Conservation (phyloP, 1,284 basidiomycete species). For the Thecaphora thlaspeos region DNA sequence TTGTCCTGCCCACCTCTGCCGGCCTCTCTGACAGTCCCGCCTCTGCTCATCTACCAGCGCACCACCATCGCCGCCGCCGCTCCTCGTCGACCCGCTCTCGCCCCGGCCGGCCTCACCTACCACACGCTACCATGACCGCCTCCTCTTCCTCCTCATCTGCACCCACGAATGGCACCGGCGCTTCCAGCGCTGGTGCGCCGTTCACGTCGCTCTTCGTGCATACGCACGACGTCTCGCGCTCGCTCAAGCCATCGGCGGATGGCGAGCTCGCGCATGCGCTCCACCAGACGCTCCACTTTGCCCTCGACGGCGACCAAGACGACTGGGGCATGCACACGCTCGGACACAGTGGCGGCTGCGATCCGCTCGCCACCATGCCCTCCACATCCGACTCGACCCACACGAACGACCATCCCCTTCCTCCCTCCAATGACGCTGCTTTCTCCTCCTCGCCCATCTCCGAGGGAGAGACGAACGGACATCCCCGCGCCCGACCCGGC, state of each 20-base stretch:
- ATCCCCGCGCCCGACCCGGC: slow-evolving; percentile 11
- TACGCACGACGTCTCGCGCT: slow-evolving; percentile 46
- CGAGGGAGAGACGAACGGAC: not conserved
- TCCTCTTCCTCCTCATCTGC: too few relatives aligned
- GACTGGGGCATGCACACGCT: slow-evolving; percentile 28
- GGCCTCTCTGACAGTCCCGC: too few relatives aligned
- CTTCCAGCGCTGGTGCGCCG: too few relatives aligned
- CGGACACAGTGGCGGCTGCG: slow-evolving; percentile 17
- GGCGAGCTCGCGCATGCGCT: slow-evolving; percentile 48
- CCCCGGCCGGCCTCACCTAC: too few relatives aligned
- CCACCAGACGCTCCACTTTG: slow-evolving; percentile 51
- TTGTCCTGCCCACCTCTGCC: too few relatives aligned
- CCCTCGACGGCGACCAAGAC: slow-evolving; percentile 46
- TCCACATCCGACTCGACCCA: not conserved
- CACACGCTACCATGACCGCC: too few relatives aligned
- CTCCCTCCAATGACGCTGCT: not conserved
- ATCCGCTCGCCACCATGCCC: slow-evolving; percentile 25
- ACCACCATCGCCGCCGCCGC: too few relatives aligned
- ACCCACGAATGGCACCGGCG: too few relatives aligned
- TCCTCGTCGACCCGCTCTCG: too few relatives aligned
- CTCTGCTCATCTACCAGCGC: too few relatives aligned
- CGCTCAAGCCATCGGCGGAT: slow-evolving; percentile 44
- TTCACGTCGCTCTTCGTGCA: slow-evolving; percentile 41
- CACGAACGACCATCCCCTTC: not conserved
- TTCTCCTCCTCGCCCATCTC: not conserved